Base-by-base conservation (phyloP, 805 yeast genomes). In the Starmerella bombicola region DNA sequence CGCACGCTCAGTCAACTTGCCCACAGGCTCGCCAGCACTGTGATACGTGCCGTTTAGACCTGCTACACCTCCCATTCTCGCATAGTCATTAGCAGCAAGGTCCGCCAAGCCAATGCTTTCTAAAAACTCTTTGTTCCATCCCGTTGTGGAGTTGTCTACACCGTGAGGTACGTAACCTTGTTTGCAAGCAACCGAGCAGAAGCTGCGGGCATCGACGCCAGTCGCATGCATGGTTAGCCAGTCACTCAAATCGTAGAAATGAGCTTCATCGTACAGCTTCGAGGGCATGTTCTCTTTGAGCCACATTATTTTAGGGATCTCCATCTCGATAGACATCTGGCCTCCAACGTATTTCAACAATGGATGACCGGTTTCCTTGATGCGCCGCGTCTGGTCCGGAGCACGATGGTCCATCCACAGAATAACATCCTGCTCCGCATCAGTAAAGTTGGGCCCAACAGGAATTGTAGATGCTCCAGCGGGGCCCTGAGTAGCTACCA, bases 361-460 rank as follows among this genome's bases (percentile, higher is more conserved):
- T 55, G 73, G 74, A 56, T 84, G 93, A 26, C 71, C 70, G 0
- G 95, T 80, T 31, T 78, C 73, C 61, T 88, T 88, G 59, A 91
- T 85, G 42, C 66, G 72, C 41, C 74, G 65, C 12, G 95, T 85
- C 58, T 88, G 95, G 6, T 67, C 65, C 13, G 70, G 77, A 0
- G 97, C 96, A 48, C 98, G 73, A 61, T 91, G 98, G 64, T 91
- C 98, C 97, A 91, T 88, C 98, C 98, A 91, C 48, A 91, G 63
- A 38, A 91, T 76, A 54, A 91, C 78, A 61, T 91, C 85, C 57
- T 86, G 93, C 46, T 70, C 71, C 35, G 65, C 51, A 53, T 83
- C 76, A 25, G 62, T 48, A 58, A 83, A 88, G 57, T 86, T 82
- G 1, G 98, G 97, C 8, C 98, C 98, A 13, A 85, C 97, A 2